These are phyloP conservation scores for Fusarium anguioides DNA, from an alignment of 2,329 filamentous ascomycete genomes.

Conservation along the genomic window DNA sequence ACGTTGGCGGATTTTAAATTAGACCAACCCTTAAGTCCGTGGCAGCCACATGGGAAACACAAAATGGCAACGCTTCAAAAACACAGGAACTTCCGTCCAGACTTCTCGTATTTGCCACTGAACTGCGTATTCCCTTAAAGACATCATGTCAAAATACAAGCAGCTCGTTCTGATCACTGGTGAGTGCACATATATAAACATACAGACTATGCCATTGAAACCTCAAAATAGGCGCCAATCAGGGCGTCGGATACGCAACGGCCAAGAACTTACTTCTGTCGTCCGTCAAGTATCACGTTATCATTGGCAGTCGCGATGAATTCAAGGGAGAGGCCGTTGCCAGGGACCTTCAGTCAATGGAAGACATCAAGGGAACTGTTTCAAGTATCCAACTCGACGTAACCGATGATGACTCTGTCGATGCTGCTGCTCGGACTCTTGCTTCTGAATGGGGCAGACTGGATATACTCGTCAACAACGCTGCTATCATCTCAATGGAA, in stretches of 20 bases:
- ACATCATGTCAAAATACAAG: slow-evolving; percentile 2
- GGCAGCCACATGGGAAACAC: rapidly evolving
- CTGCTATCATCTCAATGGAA: not conserved
- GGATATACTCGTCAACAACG: slow-evolving; percentile 17
- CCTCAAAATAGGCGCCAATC: slow-evolving; percentile 15
- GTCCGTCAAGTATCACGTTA: slow-evolving; percentile 14
- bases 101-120: rapidly evolving
- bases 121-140: rapidly evolving
- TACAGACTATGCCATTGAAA: not conserved
- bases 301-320: slow-evolving; percentile 15
- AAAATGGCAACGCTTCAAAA: rapidly evolving
- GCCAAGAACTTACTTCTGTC: slow-evolving; percentile 16
- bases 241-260: slow-evolving; percentile 21
- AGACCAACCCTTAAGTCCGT: slow-evolving; percentile 1
- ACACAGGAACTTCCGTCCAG: rapidly evolving
- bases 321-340: slow-evolving; percentile 14
- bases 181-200: not conserved
- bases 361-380: slow-evolving; percentile 15
- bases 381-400: slow-evolving; percentile 7
- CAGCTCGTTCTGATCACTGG: slow-evolving; percentile 17
- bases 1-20: slow-evolving; percentile 3
- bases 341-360: not conserved
- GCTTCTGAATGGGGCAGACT: slow-evolving; percentile 14
- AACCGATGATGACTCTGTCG: slow-evolving; percentile 3
- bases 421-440: not conserved